These are phyloP conservation scores for Neurospora sublineolata DNA, from an alignment of 495 filamentous ascomycete species.

Conservation along the genomic window DNA sequence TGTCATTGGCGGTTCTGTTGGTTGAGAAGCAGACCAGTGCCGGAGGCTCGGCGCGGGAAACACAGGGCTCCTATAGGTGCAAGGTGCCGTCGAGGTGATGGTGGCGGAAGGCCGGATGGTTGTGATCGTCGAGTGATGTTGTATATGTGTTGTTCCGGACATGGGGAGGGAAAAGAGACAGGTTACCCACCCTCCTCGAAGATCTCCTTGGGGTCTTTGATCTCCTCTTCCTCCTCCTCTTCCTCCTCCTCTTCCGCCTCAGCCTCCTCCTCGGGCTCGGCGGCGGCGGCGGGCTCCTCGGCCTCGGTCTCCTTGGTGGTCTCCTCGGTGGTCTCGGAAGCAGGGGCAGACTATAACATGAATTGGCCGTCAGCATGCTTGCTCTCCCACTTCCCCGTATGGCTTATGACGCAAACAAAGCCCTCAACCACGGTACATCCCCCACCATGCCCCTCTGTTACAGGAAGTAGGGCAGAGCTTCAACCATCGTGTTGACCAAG, in stretches of 20 bases:
- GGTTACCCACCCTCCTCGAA: conserved; percentile 74
- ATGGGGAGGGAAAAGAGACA: not conserved
- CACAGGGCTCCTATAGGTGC: not conserved
- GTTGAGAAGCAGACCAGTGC: not conserved
- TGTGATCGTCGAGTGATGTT: not conserved
- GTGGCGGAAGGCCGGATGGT: not conserved
- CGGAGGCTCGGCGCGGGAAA: not conserved
- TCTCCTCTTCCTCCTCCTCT: conserved; percentile 88
- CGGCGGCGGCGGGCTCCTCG: conserved; percentile 31
- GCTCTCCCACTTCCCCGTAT: conserved; percentile 1
- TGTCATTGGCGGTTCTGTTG: not conserved
- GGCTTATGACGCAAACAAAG: conserved; percentile 1
- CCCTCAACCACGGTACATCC: conserved; percentile 8
- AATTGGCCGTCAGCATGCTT: not conserved
- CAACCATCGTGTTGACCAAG: not conserved
- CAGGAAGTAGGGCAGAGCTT: not conserved
- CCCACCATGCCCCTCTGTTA: conserved; percentile 10
- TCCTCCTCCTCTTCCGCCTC: conserved; percentile 61
- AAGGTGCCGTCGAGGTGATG: not conserved
- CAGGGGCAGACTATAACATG: not conserved
- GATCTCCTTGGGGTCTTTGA: conserved; percentile 75
- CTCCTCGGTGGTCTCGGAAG: conserved; percentile 40
- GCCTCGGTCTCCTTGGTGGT: conserved; percentile 34
- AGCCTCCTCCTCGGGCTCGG: conserved; percentile 36
- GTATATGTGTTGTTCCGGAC: not conserved